Conservation (phyloP, 345 rosid genomes). For the Gossypium arboreum region DNA sequence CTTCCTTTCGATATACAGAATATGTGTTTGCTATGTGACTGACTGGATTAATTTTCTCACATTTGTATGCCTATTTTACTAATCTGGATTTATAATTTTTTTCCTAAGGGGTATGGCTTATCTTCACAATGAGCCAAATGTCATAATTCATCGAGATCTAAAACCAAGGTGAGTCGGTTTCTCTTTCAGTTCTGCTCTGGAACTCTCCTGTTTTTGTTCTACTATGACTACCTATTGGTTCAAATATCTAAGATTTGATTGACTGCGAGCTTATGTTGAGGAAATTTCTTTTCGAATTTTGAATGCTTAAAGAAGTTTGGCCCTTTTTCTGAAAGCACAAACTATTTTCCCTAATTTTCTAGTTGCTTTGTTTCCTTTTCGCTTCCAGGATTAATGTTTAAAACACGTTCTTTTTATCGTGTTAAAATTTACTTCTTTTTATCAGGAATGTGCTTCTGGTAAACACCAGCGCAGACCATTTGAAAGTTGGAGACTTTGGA, state of each 20-base stretch:
- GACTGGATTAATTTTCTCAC: background rate
- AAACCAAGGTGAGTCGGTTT: constrained; percentile 70
- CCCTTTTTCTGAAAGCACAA: background rate
- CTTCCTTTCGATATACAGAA: background rate
- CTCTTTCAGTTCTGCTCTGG: constrained; percentile 3
- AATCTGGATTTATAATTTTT: constrained; percentile 16
- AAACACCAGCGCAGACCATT: constrained; percentile 87
- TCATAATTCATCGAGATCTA: constrained; percentile 87
- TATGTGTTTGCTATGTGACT: background rate
- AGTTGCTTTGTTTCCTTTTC: background rate
- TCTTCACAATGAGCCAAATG: constrained; percentile 98
- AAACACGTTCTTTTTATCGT: background rate
- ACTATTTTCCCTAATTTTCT: background rate
- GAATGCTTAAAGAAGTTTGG: background rate
- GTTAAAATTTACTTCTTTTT: constrained; percentile 13
- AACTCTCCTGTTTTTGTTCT: background rate
- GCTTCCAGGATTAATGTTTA: background rate
- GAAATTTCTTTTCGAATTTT: background rate
- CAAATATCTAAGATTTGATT: too few species aligned
- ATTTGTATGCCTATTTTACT: constrained; percentile 14
- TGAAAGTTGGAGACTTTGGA: constrained; percentile 66
- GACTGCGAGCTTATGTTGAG: too few species aligned
- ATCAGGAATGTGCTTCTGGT: constrained; percentile 94
- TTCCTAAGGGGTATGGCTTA: constrained; percentile 90
- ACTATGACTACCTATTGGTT: background rate